Percentiles rank a stretch among this genome's conserved stretches.
Conservation (phyloP, 192 early-diverging fungal genomes). For the Coemansia sp. region DNA sequence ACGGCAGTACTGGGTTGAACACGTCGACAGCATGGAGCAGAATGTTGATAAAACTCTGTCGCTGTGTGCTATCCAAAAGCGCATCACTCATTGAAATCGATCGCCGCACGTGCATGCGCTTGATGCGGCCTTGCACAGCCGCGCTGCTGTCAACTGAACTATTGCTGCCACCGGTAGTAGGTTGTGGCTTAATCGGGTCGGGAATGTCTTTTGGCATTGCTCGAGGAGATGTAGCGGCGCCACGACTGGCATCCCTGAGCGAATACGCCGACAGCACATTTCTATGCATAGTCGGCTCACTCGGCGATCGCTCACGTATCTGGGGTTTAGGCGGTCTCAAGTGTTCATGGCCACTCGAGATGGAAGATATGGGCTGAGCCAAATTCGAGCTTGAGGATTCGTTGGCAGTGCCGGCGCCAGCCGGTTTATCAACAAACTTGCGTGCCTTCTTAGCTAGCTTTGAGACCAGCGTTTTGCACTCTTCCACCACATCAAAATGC, state of each 20-base stretch:
- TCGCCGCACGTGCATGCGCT: conserved; percentile 40
- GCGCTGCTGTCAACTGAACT: background rate
- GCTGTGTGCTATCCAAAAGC: conserved; percentile 57
- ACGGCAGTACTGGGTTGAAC: conserved; percentile 83
- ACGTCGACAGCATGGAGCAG: conserved; percentile 90
- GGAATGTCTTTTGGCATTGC: background rate
- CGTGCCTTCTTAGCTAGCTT: conserved; percentile 47
- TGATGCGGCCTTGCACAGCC: conserved; percentile 7
- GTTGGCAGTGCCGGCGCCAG: background rate
- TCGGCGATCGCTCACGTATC: conserved; percentile 27
- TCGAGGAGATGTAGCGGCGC: background rate
- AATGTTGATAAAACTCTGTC: conserved; percentile 63
- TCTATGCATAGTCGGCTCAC: conserved; percentile 27
- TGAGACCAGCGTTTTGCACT: conserved; percentile 51
- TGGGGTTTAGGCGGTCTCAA: background rate
- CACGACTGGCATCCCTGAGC: background rate
- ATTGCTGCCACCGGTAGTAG: background rate
- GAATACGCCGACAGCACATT: conserved; percentile 13
- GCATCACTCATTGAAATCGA: conserved; percentile 51
- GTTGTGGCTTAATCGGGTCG: background rate
- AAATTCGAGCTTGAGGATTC: background rate
- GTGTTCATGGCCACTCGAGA: background rate
- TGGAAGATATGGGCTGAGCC: background rate
- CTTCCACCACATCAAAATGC: conserved; percentile 72
- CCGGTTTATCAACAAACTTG: conserved; percentile 16